Conservation (phyloP, 441 rosid genomes). For the Bocquillonia castaneifolia region DNA sequence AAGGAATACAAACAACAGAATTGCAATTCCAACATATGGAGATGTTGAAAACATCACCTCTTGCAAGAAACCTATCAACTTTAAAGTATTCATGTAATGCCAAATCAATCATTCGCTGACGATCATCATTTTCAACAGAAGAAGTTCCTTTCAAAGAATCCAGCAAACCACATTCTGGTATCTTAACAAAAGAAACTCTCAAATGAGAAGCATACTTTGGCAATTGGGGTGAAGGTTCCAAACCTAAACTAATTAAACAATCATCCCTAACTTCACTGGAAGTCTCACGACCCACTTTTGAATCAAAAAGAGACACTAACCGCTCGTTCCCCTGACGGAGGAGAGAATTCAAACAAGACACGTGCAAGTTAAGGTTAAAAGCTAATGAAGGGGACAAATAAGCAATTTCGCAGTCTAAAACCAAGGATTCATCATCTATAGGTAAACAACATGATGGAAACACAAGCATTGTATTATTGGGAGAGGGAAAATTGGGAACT, state of each 20-base stretch:
- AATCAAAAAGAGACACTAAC: slow-evolving; percentile 51
- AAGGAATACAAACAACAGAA: slow-evolving; percentile 62
- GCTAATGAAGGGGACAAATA: slow-evolving; percentile 75
- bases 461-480: slow-evolving; percentile 45
- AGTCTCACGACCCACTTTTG: slow-evolving; percentile 37
- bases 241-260: slow-evolving; percentile 41
- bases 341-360: slow-evolving; percentile 62
- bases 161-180: slow-evolving; percentile 83
- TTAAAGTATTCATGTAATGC: slow-evolving; percentile 71
- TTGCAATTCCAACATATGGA: slow-evolving; percentile 66
- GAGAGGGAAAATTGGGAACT: slow-evolving; percentile 23
- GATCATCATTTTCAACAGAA: slow-evolving; percentile 65
- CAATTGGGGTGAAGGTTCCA: slow-evolving; percentile 44
- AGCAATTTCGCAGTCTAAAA: slow-evolving; percentile 49
- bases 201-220: slow-evolving; percentile 85
- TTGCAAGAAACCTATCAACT: slow-evolving; percentile 63
- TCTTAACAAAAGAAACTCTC: slow-evolving; percentile 78
- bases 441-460: slow-evolving; percentile 54
- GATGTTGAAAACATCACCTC: slow-evolving; percentile 72
- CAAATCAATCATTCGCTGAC: slow-evolving; percentile 77
- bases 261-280: slow-evolving; percentile 26
- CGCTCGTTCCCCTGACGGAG: slow-evolving; percentile 55
- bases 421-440: slow-evolving; percentile 21
- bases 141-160: slow-evolving; percentile 60
- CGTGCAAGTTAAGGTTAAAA: slow-evolving; percentile 75